Conservation (phyloP, 2,329 filamentous ascomycete genomes). For the Coniochaeta sp. region DNA sequence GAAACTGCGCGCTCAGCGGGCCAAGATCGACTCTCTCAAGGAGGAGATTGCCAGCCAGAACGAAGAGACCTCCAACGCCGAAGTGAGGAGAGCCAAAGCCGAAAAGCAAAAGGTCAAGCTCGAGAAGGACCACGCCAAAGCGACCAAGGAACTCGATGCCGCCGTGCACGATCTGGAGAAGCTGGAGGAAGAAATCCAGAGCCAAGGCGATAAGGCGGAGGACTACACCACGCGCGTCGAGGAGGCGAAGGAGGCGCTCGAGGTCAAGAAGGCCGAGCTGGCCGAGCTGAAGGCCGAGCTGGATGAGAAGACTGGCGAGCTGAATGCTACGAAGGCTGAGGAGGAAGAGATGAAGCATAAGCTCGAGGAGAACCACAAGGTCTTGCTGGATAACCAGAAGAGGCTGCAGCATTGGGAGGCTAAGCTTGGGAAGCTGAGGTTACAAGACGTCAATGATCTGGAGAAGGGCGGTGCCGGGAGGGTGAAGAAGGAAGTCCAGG, state of each 20-base stretch:
- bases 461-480: conserved; percentile 27
- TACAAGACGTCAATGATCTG: conserved; percentile 75
- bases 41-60: conserved; percentile 74
- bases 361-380: conserved; percentile 92
- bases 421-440: conserved; percentile 73
- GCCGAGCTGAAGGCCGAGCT: conserved; percentile 74
- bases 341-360: conserved; percentile 99
- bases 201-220: conserved; percentile 69
- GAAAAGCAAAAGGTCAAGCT: conserved; percentile 88
- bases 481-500: conserved; percentile 18
- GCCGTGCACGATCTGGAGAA: conserved; percentile 67
- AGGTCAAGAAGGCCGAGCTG: conserved; percentile 74
- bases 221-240: conserved; percentile 68
- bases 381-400: conserved; percentile 77
- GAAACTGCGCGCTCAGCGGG: conserved; percentile 80
- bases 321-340: conserved; percentile 80
- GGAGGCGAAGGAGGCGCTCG: conserved; percentile 72
- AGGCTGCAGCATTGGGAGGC: conserved; percentile 81
- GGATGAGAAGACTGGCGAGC: conserved; percentile 75
- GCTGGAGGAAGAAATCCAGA: conserved; percentile 70
- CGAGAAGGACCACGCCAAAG: conserved; percentile 72
- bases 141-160: conserved; percentile 69
- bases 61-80: conserved; percentile 77
- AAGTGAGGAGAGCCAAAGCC: conserved; percentile 84
- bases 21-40: conserved; percentile 83